Evolutionary conservation across 2,329 filamentous ascomycete genomes (phyloP), one percentile per base, ranked within the genome.

Genomic region (Fusarium setosum): DNA sequence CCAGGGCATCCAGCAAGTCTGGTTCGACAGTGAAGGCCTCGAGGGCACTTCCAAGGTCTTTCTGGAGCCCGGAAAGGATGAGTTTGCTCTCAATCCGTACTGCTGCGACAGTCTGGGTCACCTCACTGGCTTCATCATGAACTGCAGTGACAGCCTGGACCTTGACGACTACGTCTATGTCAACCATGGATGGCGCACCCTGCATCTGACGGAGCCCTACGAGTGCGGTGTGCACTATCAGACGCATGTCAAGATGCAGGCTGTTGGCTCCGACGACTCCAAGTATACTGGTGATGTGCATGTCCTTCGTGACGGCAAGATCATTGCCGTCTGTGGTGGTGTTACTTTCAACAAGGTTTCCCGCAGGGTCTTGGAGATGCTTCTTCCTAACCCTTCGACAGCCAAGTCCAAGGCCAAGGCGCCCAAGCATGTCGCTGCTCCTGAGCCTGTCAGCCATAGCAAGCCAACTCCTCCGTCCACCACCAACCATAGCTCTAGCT

Each of bases 41-140:
- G 52, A 55, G 18, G 52, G 41, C 26, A 38, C 41, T 17, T 41
- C 41, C 20, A 48, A 15, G 6, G 41, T 55, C 17, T 34, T 35
- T 17, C 38, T 55, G 17, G n/a, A 18, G 6, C 6, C 26, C 4
- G 15, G 26, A 18, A 23, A 31, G 15, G 42, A 34, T 18, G 41
- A 32, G 31, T 55, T 47, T 21, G 29, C 26, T 17, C 24, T 24
- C 10, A 34, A 47, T 31, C 52, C 52, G 26, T 29, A 31, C 21
- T 48, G 42, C 20, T 48, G 38, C 24, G 52, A 55, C 24, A 48
- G 32, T 41, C 40, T 21, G 20, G 42, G 31, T 13, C 52, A 55
- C 21, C 26, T 32, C 4, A 38, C 41, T 9, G 52, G 52, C 12
- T 55, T 55, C 24, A 20, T 48, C 31, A 55, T 55, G 52, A 55